Evolutionary conservation across 2,329 filamentous ascomycete genomes (phyloP).

Genomic region (Claviceps cyperi): DNA sequence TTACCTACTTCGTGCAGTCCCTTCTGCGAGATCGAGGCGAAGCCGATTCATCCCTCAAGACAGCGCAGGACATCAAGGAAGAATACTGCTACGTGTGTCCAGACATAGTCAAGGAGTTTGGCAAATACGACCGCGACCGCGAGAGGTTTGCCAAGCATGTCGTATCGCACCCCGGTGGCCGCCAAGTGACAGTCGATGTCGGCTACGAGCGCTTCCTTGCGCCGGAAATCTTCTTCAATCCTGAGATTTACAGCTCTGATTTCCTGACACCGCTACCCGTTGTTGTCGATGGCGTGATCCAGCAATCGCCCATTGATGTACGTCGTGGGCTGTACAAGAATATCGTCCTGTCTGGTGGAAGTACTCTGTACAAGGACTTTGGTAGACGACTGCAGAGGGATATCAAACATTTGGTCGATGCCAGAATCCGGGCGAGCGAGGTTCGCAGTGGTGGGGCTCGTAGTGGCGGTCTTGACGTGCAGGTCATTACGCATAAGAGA

Average conservation of each 20-base stretch:
- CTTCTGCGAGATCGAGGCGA: slow-evolving; percentile 91
- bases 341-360: slow-evolving; percentile 93
- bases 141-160: slow-evolving; percentile 84
- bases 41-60: slow-evolving; percentile 92
- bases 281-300: slow-evolving; percentile 93
- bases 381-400: slow-evolving; percentile 90
- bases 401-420: slow-evolving; percentile 91
- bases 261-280: slow-evolving; percentile 89
- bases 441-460: slow-evolving; percentile 79
- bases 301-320: slow-evolving; percentile 94
- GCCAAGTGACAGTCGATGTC: slow-evolving; percentile 74
- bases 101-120: slow-evolving; percentile 97
- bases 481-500: slow-evolving; percentile 94
- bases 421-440: slow-evolving; percentile 83
- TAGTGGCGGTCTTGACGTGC: slow-evolving; percentile 88
- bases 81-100: slow-evolving; percentile 97
- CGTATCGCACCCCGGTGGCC: slow-evolving; percentile 73
- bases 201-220: slow-evolving; percentile 97
- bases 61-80: slow-evolving; percentile 95
- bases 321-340: slow-evolving; percentile 98
- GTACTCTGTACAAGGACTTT: slow-evolving; percentile 97
- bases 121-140: slow-evolving; percentile 83
- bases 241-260: slow-evolving; percentile 97
- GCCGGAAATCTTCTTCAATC: slow-evolving; percentile 99
- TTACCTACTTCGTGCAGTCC: slow-evolving; percentile 97